Conservation (phyloP, 192 early-diverging fungal genomes). For the Coemansia sp. region DNA sequence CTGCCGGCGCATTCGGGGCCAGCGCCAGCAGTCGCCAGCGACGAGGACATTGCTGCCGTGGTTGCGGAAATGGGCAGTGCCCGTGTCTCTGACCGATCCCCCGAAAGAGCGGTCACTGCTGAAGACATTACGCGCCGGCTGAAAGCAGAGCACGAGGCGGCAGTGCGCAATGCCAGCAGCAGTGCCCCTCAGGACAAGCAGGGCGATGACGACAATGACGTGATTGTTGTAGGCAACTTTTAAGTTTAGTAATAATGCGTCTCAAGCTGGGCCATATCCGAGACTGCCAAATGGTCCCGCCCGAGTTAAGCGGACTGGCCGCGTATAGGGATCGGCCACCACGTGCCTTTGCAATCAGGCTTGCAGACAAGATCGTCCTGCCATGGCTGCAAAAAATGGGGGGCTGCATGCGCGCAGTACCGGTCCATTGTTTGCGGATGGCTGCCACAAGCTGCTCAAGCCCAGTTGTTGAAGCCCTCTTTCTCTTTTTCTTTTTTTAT, state of each 20-base stretch:
- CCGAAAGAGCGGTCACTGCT: slow-evolving; percentile 19
- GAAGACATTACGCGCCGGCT: slow-evolving; percentile 45
- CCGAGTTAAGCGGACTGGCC: too few relatives aligned
- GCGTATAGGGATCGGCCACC: slow-evolving; percentile 3
- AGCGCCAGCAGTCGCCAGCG: slow-evolving; percentile 23
- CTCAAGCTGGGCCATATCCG: too few relatives aligned
- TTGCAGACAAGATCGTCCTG: slow-evolving; percentile 8
- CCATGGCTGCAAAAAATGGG: neutral
- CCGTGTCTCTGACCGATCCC: slow-evolving; percentile 1
- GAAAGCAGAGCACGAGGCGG: slow-evolving; percentile 36
- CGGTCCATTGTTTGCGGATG: slow-evolving; percentile 9
- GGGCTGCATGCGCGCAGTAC: slow-evolving; percentile 16
- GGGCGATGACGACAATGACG: slow-evolving; percentile 25
- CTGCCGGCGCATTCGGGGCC: too few relatives aligned
- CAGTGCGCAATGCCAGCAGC: slow-evolving; percentile 3
- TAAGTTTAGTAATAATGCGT: too few relatives aligned
- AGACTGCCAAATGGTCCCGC: too few relatives aligned
- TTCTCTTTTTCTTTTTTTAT: neutral
- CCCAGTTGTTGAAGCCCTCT: neutral
- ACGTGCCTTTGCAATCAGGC: slow-evolving; percentile 1
- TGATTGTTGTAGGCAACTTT: slow-evolving; percentile 10
- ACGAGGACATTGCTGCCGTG: slow-evolving; percentile 48
- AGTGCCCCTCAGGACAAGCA: neutral
- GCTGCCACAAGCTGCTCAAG: slow-evolving; percentile 3
- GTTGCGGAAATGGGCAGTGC: slow-evolving; percentile 33